Evolutionary conservation across 805 yeast genomes (phyloP).

Genomic region (Torulaspora microellipsoides): DNA sequence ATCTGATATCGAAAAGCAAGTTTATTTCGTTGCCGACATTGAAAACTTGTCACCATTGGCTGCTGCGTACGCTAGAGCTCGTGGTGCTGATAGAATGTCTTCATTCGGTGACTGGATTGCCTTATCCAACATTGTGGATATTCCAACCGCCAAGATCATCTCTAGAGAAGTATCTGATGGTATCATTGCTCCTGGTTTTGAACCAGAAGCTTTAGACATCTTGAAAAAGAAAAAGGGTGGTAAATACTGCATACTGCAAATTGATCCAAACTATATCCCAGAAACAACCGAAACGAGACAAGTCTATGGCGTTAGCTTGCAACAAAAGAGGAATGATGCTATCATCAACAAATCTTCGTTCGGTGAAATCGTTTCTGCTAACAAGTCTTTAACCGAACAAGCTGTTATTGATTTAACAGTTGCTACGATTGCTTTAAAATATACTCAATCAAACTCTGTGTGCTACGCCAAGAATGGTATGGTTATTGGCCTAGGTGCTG

Average conservation of each 20-base stretch:
- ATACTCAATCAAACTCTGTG: conserved; percentile 97
- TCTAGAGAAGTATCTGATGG: conserved; percentile 98
- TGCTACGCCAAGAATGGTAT: conserved; percentile 98
- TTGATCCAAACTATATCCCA: conserved; percentile 91
- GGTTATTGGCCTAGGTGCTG: conserved; percentile 99
- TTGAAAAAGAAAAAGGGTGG: conserved; percentile 93
- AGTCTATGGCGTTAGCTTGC: conserved; percentile 91
- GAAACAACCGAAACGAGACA: conserved; percentile 81
- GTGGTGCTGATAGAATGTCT: conserved; percentile 99
- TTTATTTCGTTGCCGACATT: conserved; percentile 91
- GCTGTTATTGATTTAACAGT: conserved; percentile 91
- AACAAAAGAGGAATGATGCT: conserved; percentile 97
- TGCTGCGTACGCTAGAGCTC: conserved; percentile 97
- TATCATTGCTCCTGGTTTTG: conserved; percentile 96
- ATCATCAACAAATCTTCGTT: conserved; percentile 86
- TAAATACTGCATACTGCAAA: conserved; percentile 92
- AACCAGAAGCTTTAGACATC: conserved; percentile 85
- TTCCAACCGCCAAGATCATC: conserved; percentile 94
- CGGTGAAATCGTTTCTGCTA: conserved; percentile 84
- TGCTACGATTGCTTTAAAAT: conserved; percentile 94
- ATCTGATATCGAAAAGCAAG: conserved; percentile 84
- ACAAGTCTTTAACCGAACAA: conserved; percentile 84
- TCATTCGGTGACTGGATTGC: conserved; percentile 99
- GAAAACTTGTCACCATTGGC: conserved; percentile 96
- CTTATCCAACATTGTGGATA: conserved; percentile 90